phyloP scores from a whole-genome alignment of 768 basidiomycete species.

The Obba rivulosa region DNA sequence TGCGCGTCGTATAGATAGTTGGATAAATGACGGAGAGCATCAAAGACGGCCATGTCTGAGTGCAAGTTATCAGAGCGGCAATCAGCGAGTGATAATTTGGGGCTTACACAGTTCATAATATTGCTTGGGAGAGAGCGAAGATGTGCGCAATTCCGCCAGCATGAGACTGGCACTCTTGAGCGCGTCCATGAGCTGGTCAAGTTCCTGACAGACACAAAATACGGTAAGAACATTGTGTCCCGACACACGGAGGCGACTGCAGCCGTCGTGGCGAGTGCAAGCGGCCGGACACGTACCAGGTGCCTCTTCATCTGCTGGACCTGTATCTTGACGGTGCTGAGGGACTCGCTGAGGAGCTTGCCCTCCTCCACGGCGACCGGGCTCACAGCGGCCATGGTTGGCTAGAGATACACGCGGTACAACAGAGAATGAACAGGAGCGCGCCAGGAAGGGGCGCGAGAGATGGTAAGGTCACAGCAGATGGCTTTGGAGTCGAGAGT shows the following conservation, averaged over 20 bases:
- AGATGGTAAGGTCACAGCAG: too few relatives aligned
- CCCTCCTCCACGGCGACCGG: constrained; percentile 58
- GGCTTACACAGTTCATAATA: constrained; percentile 93
- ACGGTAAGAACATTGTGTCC: background rate
- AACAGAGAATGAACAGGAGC: too few relatives aligned
- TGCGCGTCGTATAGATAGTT: constrained; percentile 98
- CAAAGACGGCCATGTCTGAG: constrained; percentile 98
- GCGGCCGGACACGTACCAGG: constrained; percentile 46
- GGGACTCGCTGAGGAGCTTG: constrained; percentile 78
- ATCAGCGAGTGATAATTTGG: background rate
- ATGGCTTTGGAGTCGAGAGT: too few relatives aligned
- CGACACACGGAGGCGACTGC: background rate
- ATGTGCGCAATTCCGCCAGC: constrained; percentile 94
- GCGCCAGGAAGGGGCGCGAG: too few relatives aligned
- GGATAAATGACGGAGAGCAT: constrained; percentile 89
- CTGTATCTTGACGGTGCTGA: constrained; percentile 85
- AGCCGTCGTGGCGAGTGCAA: background rate
- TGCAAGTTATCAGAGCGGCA: background rate
- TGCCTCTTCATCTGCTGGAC: constrained; percentile 94
- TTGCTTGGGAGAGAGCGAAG: constrained; percentile 90
- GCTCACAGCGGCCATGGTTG: constrained; percentile 11
- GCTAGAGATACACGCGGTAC: background rate
- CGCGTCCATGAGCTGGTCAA: constrained; percentile 98
- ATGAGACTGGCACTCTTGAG: constrained; percentile 95
- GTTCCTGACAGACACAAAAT: constrained; percentile 50